Base-by-base conservation (phyloP, 441 rosid genomes). In the Erysimum pusillum region DNA sequence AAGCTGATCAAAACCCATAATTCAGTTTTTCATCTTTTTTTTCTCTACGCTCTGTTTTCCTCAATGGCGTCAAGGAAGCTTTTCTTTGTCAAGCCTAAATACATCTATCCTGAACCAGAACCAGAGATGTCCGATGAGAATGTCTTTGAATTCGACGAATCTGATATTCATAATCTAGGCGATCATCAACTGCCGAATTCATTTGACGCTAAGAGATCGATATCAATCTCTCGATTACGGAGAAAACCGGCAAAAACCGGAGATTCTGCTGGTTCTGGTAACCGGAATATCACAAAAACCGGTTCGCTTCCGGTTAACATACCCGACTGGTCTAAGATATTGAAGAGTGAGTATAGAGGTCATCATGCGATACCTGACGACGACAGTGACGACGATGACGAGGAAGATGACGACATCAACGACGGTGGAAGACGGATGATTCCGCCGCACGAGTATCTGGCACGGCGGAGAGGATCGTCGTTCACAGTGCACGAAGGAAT, bases 251-350 rank as follows among this genome's bases (percentile, higher is more conserved):
- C 49, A 20, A 67, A 80, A 77, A 67, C 71, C 79, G 69, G 67
- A 38, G 83, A 75, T 39, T 45, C 39, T 5, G 69, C 61, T 13
- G 48, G 45, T 17, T 35, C 66, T 0, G 56, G 15, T 66, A 54
- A 54, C 57, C 70, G 65, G 48, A 68, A 14, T 2, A 10, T 32
- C 0, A 17, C 58, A 4, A 66, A 63, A 61, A 62, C 81, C 12
- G 70, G 92, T 59, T 92, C 98, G 0, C 53, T 91, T 46, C 97
- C 99, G 38, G 87, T 94, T 65, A 95, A 83, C 77, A 71, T 92
- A 17, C 99, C 99, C 1, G 98, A 95, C 58, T 95, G 96, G 97
- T 88, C 98, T 6, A 86, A 86, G 89, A 89, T 90, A 60, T 80
- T 91, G 9, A 87, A 80, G 71, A 81, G 79, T 7, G 87, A 81